Evolutionary conservation across 257 asterid species (phyloP), one percentile per base, ranked within the genome.

Genomic region (Penstemon newberryi): DNA sequence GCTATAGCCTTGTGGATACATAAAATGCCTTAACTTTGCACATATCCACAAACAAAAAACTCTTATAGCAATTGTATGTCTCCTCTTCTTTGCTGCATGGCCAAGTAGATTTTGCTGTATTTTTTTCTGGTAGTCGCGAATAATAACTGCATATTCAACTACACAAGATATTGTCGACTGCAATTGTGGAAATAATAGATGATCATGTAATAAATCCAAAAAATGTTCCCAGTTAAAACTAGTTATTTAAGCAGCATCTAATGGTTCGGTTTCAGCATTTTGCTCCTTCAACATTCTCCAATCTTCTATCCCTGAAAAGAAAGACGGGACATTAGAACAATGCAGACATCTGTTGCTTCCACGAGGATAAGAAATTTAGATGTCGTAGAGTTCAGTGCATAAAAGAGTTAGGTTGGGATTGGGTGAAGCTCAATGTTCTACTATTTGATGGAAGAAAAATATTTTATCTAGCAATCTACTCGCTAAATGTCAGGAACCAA

Each of bases 251-350:
- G 87, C 78, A 75, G 7, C 87, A 57, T 75, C 78, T 25, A 77
- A 66, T 56, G 77, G 84, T 65, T 89, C 93, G 33, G 59, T 79
- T 60, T 84, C 90, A 0, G 70, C 59, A 42, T 79, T 81, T 73
- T 54, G 81, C 69, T 81, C 91, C 81, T 77, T 85, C 87, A 87
- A 37, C 67, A 82, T 77, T 43, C 72, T 70, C 96, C 95, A 81
- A 55, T 85, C 93, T 81, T 83, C 91, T 25, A 91, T 61, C 83
- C 82, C 97, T 91, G 89, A 36, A 60, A 63, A 25, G 60, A 57
- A 19, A 59, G 3, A 6, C 0, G 33, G 56, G 43, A 36, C 42
- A 49, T 64, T 37, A 82, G 69, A 65, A 63, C 41, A 37, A 19
- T 40, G 41, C 51, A 4, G 36, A 50, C 15, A 15, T 38, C 5